Evolutionary conservation across 1,284 basidiomycete genomes (phyloP), one percentile per base, ranked within the genome.

Genomic region (Xerocomus alliaceus): DNA sequence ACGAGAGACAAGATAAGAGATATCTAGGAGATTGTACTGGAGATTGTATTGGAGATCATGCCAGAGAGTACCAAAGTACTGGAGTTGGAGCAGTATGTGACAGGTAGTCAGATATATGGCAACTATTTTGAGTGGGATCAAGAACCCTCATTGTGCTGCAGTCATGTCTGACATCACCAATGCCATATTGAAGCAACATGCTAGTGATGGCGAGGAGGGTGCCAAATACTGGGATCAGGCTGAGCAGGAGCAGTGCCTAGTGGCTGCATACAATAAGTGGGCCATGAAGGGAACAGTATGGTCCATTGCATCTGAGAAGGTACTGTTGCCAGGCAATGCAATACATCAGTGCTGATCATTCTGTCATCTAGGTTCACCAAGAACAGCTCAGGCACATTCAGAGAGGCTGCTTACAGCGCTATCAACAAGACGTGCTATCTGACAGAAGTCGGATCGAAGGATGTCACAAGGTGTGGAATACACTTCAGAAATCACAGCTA

Each of bases 391-490:
- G n/a, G 17, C 60, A 61, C 15, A 22, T 61, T 15, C 22, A 7
- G 12, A 61, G 48, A 35, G 60, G 60, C 26, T 61, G 49, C 31
- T 28, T 57, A 10, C 8, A 59, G 45, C 20, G 18, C 35, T 28
- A 8, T 13, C 22, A 20, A n/a, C 56, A 58, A 31, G 56, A 62
- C n/a, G 28, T 62, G 6, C 46, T 46, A 20, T 58, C 56, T 26
- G 18, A 62, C 39, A 56, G 56, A 22, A 62, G 60, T 22, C 45
- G 18, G 4, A 58, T 62, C 11, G 29, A 62, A 34, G 56, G 50
- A 2, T 62, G 49, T 18, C 56, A 62, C 32, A 62, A 62, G 47
- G 60, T 37, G 3, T 62, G 50, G 51, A 62, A 58, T 28, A 28
- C 22, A 1, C 56, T 62, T 24, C 45, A 62, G 28, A 15, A 20